Evolutionary conservation across 345 rosid species (phyloP), one percentile per base, ranked within the genome.

Genomic region (Microcos paniculata): DNA sequence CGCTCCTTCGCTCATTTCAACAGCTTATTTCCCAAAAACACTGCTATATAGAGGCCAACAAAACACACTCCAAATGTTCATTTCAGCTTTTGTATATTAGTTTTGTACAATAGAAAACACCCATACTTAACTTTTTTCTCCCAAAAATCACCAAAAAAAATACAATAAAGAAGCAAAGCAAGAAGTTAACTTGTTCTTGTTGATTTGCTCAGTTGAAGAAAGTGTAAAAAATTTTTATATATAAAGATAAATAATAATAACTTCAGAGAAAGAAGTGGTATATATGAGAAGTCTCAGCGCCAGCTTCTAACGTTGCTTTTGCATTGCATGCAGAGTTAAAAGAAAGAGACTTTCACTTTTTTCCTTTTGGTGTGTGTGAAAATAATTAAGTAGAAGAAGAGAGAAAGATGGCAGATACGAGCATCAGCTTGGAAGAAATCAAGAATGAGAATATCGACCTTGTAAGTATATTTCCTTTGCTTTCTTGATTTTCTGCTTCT

Each of bases 361-460:
- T 14, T 51, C n/a, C 16, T 72, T 56, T 19, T 26, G 9, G 7
- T 38, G 18, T 15, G 61, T 56, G 64, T 28, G 64, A 72, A 55
- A 21, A 1, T 40, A 40, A 33, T 11, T 35, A 35, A 35, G 4
- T 35, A 42, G 53, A 68, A 63, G 19, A 42, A 73, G 24, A 30
- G 21, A 80, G 19, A 65, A 58, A 38, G 6, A 83, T 85, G 86
- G 84, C 75, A 38, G 77, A 78, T 9, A 70, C 71, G 72, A 48
- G n/a, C 72, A 53, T 48, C 58, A 71, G 90, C 84, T 83, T 90
- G 85, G 90, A 90, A 59, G 90, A 82, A 57, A 88, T 90, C 86
- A 87, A 67, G 87, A 90, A 88, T 69, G 94, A 90, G 84, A 83
- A 81, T 14, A 85, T 90, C 78, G 94, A 90, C 80, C 84, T 90